Percentiles rank a stretch among this genome's conserved stretches.
phyloP scores from a whole-genome alignment of 2,329 filamentous ascomycete species.

The Talaromyces rugulosus region DNA sequence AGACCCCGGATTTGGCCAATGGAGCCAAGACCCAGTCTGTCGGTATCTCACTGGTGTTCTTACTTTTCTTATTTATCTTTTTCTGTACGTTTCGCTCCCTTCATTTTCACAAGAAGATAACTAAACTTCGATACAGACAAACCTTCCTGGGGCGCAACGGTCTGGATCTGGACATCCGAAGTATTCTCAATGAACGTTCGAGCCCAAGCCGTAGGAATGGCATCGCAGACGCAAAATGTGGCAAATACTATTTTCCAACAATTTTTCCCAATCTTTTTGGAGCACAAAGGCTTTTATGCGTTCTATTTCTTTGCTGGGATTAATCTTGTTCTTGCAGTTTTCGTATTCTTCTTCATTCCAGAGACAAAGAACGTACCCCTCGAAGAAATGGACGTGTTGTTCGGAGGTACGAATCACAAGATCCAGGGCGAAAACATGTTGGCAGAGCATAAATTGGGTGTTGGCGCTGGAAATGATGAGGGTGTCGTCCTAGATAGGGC shows the following conservation, averaged over 20 bases:
- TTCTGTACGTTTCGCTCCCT: conserved; percentile 26
- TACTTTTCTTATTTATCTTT: conserved; percentile 61
- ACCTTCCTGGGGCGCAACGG: conserved; percentile 65
- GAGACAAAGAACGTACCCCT: conserved; percentile 22
- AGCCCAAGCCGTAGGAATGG: conserved; percentile 67
- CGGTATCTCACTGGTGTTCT: conserved; percentile 64
- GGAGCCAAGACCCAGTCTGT: conserved; percentile 57
- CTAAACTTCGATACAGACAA: conserved; percentile 46
- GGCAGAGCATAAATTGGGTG: conserved; percentile 6
- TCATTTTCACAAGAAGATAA: neutral
- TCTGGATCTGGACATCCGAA: conserved; percentile 68
- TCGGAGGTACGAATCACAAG: conserved; percentile 35
- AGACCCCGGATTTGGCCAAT: conserved; percentile 50
- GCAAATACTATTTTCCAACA: conserved; percentile 66
- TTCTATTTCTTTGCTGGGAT: conserved; percentile 55
- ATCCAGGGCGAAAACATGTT: conserved; percentile 25
- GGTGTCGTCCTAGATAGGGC: neutral
- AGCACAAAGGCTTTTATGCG: conserved; percentile 54
- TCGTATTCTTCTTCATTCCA: conserved; percentile 47
- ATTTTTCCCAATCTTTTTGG: conserved; percentile 65
- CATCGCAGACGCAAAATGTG: conserved; percentile 57
- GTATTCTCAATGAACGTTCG: conserved; percentile 70
- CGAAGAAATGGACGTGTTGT: conserved; percentile 36
- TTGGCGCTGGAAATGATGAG: neutral
- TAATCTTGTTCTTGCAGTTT: conserved; percentile 47